Percentiles rank a stretch among this genome's conserved stretches.
These are phyloP conservation scores for Eucalyptus albens DNA, from an alignment of 345 rosid species.

Conservation along the genomic window DNA sequence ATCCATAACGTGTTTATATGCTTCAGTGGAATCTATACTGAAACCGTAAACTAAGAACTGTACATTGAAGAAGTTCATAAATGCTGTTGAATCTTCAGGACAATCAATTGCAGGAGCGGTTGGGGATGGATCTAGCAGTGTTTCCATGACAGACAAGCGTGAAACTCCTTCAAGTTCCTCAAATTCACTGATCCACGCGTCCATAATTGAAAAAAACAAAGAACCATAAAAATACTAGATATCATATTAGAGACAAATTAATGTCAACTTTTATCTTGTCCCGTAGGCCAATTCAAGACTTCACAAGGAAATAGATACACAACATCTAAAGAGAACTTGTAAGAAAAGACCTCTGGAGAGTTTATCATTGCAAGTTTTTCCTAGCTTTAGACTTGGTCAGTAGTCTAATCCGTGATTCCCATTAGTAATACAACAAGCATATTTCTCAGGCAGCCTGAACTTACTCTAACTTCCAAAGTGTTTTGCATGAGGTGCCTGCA, in stretches of 20 bases:
- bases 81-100: constrained; percentile 31
- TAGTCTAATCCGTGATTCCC: not conserved
- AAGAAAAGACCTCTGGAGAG: not conserved
- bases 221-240: not conserved
- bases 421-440: not conserved
- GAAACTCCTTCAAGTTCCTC: constrained; percentile 61
- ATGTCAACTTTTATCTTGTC: not conserved
- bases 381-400: not conserved
- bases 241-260: not conserved
- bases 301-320: not conserved
- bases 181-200: constrained; percentile 24
- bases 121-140: constrained; percentile 40
- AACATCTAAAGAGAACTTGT: not conserved
- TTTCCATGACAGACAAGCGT: constrained; percentile 41
- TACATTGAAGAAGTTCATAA: constrained; percentile 55
- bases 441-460: not conserved
- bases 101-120: constrained; percentile 18
- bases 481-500: not conserved
- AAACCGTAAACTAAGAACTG: not conserved
- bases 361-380: not conserved
- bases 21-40: not conserved
- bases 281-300: not conserved
- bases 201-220: not conserved
- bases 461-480: not conserved
- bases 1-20: not conserved